phyloP scores from a whole-genome alignment of 306 rosid genomes.

The Datisca glomerata region DNA sequence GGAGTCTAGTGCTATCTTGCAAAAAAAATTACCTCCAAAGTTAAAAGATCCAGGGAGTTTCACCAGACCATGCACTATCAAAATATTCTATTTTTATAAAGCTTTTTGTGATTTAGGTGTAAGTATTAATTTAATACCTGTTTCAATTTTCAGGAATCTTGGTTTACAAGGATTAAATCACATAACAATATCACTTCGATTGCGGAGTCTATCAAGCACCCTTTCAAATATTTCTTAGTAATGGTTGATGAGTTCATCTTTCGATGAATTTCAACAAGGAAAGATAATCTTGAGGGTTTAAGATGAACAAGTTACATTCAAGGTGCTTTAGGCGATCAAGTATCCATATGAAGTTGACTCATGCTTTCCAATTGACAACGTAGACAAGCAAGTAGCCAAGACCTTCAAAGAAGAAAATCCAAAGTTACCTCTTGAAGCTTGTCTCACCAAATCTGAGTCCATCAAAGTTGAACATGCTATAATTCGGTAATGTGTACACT shows the following conservation, averaged over 20 bases:
- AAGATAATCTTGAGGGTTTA: background rate
- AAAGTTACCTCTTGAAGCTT: no score
- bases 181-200: background rate
- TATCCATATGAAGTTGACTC: background rate
- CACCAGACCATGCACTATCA: slow-evolving; percentile 1
- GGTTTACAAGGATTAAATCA: background rate
- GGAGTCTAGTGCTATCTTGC: no score
- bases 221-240: background rate
- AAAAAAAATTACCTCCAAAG: no score
- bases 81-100: background rate
- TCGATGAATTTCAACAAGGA: background rate
- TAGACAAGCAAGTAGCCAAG: background rate
- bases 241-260: background rate
- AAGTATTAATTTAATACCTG: background rate
- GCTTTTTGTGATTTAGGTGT: background rate
- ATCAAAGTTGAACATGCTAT: background rate
- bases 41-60: no score
- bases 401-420: background rate
- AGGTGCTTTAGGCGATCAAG: background rate
- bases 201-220: background rate
- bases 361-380: background rate
- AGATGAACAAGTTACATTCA: background rate
- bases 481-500: background rate
- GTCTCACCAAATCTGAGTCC: no score
- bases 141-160: background rate